Evolutionary conservation across 2,329 filamentous ascomycete species (phyloP).

Genomic region (Aspergillus brasiliensis): DNA sequence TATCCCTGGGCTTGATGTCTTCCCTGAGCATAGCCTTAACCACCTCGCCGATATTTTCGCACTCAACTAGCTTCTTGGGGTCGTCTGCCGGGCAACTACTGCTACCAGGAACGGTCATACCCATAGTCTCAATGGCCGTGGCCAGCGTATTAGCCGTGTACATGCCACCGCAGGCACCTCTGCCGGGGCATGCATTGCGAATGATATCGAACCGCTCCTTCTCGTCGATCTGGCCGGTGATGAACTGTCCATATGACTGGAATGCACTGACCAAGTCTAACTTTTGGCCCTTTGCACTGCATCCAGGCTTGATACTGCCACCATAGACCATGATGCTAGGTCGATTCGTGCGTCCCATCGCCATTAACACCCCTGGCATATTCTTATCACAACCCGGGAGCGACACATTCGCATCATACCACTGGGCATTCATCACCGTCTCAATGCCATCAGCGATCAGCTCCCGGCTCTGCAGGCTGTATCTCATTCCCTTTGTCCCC

Average conservation of each 20-base stretch:
- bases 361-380: constrained; percentile 86
- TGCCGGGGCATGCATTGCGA: constrained; percentile 59
- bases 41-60: constrained; percentile 66
- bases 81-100: constrained; percentile 74
- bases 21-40: constrained; percentile 71
- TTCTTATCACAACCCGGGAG: constrained; percentile 98
- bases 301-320: constrained; percentile 86
- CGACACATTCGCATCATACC: constrained; percentile 94
- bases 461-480: constrained; percentile 87
- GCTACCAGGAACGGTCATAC: constrained; percentile 73
- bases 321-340: constrained; percentile 96
- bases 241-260: constrained; percentile 91
- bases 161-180: constrained; percentile 81
- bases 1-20: constrained; percentile 54
- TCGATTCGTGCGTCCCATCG: constrained; percentile 87
- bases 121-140: constrained; percentile 67
- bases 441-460: constrained; percentile 96
- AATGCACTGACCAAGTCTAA: constrained; percentile 94
- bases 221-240: constrained; percentile 41
- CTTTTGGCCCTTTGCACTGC: constrained; percentile 66
- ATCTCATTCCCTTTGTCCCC: constrained; percentile 94
- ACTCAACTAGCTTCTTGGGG: constrained; percentile 68
- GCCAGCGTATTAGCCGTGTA: constrained; percentile 74
- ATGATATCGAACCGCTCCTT: constrained; percentile 17
- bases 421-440: constrained; percentile 95